Conservation (phyloP, 2,329 filamentous ascomycete genomes). For the Arachnomyces sp. region DNA sequence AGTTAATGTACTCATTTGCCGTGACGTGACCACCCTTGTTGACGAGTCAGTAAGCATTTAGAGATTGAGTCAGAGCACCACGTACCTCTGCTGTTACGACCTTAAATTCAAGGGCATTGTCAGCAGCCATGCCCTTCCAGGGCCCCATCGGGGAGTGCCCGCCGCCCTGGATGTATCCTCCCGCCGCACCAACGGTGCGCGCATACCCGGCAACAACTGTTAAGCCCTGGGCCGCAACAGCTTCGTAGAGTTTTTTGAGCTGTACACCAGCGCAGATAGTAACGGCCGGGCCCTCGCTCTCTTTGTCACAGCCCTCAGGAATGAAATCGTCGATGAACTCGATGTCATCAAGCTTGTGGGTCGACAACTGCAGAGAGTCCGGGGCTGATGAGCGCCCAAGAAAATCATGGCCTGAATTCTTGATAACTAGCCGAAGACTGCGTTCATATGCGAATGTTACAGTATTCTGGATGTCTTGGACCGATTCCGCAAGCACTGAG, state of each 20-base stretch:
- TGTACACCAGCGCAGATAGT: conserved; percentile 8
- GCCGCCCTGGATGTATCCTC: conserved; percentile 18
- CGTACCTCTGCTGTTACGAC: conserved; percentile 23
- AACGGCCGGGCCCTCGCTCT: conserved; percentile 4
- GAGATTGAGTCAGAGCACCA: neutral
- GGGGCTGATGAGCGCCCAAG: conserved; percentile 8
- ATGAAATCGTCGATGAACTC: conserved; percentile 5
- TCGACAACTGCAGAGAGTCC: conserved; percentile 8
- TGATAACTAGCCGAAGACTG: conserved; percentile 9
- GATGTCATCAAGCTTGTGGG: conserved; percentile 6
- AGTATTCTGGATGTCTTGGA: conserved; percentile 8
- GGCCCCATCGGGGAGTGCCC: conserved; percentile 23
- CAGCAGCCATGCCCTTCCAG: conserved; percentile 27
- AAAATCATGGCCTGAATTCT: conserved; percentile 10
- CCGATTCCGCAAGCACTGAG: conserved; percentile 6
- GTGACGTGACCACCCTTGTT: conserved; percentile 11
- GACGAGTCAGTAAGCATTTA: conserved; percentile 5
- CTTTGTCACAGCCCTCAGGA: conserved; percentile 2
- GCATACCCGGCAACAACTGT: too few species aligned
- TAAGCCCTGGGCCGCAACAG: too few species aligned
- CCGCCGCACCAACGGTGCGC: too few species aligned
- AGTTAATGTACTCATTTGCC: conserved; percentile 22
- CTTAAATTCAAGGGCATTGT: conserved; percentile 24
- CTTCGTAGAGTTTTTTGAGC: neutral
- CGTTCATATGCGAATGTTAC: conserved; percentile 7